These are phyloP conservation scores for Kalanchoe fedtschenkoi DNA, from an alignment of 164 flowering plant species.

Conservation along the genomic window DNA sequence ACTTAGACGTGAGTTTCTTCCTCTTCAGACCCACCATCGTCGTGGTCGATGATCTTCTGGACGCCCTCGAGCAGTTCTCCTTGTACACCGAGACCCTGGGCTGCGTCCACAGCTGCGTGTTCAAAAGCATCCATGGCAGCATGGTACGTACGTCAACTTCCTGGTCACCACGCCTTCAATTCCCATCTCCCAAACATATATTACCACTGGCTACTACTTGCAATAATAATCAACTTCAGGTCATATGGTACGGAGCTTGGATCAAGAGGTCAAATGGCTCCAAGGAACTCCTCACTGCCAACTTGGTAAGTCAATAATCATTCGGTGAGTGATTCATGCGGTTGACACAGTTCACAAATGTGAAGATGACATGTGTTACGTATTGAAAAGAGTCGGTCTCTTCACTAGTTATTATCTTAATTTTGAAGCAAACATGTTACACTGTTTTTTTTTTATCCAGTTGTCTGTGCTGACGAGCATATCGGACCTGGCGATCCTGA, in stretches of 20 bases:
- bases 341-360: neutral
- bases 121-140: constrained; percentile 61
- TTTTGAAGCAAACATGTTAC: neutral
- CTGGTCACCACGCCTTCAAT: neutral
- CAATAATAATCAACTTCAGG: constrained; percentile 17
- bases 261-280: constrained; percentile 30
- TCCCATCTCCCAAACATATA: neutral
- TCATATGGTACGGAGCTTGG: constrained; percentile 71
- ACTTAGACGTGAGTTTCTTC: constrained; percentile 33
- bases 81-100: constrained; percentile 32
- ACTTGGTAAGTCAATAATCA: constrained; percentile 30
- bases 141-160: constrained; percentile 22
- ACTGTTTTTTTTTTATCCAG: constrained; percentile 13
- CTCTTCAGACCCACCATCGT: constrained; percentile 37
- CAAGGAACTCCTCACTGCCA: constrained; percentile 19
- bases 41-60: constrained; percentile 26
- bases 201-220: neutral
- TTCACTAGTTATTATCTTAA: neutral
- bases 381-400: neutral
- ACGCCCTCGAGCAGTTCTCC: constrained; percentile 36
- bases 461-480: constrained; percentile 21
- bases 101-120: constrained; percentile 41
- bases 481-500: constrained; percentile 35
- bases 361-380: neutral
- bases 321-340: neutral